A percentile compares a stretch with the other conserved stretches of the same genome.
phyloP scores from a whole-genome alignment of 2,329 filamentous ascomycete genomes.

The Podosphaera leucotricha region DNA sequence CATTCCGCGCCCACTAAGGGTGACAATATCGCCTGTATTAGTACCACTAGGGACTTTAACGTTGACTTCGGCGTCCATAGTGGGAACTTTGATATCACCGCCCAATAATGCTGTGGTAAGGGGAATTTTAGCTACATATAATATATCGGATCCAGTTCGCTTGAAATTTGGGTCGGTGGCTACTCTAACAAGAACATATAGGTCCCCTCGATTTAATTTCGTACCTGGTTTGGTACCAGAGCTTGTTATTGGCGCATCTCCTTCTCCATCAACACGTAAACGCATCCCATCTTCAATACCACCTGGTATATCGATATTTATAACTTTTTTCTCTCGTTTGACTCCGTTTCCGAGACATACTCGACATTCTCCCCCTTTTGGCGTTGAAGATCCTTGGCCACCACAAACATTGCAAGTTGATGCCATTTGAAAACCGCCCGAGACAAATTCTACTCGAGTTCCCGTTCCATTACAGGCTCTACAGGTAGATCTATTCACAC shows the following conservation, averaged over 20 bases:
- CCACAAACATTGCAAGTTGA: slow-evolving; percentile 66
- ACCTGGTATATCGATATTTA: slow-evolving; percentile 77
- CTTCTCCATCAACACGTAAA: slow-evolving; percentile 61
- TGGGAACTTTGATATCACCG: slow-evolving; percentile 73
- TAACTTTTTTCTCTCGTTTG: slow-evolving; percentile 56
- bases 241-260: slow-evolving; percentile 64
- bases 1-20: slow-evolving; percentile 81
- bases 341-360: slow-evolving; percentile 68
- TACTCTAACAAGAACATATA: slow-evolving; percentile 78
- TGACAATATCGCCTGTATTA: slow-evolving; percentile 77
- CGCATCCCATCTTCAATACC: slow-evolving; percentile 96
- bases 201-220: slow-evolving; percentile 54
- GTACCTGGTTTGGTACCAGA: slow-evolving; percentile 36
- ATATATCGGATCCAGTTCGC: slow-evolving; percentile 65
- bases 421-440: slow-evolving; percentile 88
- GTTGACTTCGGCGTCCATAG: slow-evolving; percentile 71
- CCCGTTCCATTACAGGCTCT: slow-evolving; percentile 68
- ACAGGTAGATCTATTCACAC: slow-evolving; percentile 50
- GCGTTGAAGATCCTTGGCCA: slow-evolving; percentile 53
- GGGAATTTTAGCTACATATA: slow-evolving; percentile 79
- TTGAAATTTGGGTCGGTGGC: slow-evolving; percentile 78
- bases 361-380: slow-evolving; percentile 58
- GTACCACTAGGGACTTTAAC: slow-evolving; percentile 83
- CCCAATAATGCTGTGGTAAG: slow-evolving; percentile 83
- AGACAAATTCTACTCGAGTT: slow-evolving; percentile 66